Base-by-base conservation (phyloP, 2,329 filamentous ascomycete genomes). In the Tolypocladium endophyticum region DNA sequence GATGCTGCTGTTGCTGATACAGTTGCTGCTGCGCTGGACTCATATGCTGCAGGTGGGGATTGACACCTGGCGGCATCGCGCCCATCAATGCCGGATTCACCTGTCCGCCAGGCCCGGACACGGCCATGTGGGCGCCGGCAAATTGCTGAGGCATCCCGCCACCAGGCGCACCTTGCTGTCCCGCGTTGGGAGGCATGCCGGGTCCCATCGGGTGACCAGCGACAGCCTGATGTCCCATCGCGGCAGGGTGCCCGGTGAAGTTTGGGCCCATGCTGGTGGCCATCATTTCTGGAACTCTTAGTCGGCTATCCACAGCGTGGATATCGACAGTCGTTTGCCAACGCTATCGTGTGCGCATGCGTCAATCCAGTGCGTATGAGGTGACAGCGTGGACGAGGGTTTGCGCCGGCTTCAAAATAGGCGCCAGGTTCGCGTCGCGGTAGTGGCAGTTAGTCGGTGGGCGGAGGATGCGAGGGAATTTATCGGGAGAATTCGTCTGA, bases 71-170 rank as follows among this genome's bases (percentile, higher is more conserved):
- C 63, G 88, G 87, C 85, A 92, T 90, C 60, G 83, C 86, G 64
- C 77, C 83, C 87, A 92, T 90, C 80, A 92, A 83, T 60, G 85
- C 83, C 67, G 89, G 87, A 70, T 85, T 89, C 64, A 90, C 86
- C 70, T 89, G 87, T 62, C 82, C 84, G 65, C 85, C 86, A 25
- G 88, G 87, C 41, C 84, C 87, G 60, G 88, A 89, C 35, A 88
- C 88, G 62, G 83, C 86, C 77, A 89, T 88, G 66, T 89, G 87
- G 50, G 68, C 71, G 74, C 83, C 76, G 41, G 74, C 75, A 66
- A 86, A 80, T 73, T 89, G 87, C 71, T 88, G 88, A 65, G 82
- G 82, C 72, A 88, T 86, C 45, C 79, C 81, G 62, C 76, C 81
- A 35, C 83, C 84, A 64, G 87, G 87, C 58, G 79, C 81, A 72